Evolutionary conservation across 129 eudicot species (phyloP).

Genomic region (Flaveria trinervia): DNA sequence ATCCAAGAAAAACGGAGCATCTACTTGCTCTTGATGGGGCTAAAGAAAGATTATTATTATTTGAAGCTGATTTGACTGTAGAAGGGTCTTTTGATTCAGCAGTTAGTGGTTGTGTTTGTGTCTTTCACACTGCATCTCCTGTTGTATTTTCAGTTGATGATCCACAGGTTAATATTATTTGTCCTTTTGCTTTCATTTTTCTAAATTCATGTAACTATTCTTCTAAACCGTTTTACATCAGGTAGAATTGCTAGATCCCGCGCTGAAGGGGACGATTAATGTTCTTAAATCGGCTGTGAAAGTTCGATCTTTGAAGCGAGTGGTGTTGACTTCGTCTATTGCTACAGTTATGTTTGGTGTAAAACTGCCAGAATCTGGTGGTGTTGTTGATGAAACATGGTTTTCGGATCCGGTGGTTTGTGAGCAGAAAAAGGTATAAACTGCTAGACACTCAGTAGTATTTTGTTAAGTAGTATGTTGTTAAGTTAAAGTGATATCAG

Average conservation of each 20-base stretch:
- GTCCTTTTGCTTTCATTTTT: not conserved
- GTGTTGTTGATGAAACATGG: conserved; percentile 55
- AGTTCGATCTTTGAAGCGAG: conserved; percentile 47
- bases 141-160: conserved; percentile 26
- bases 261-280: conserved; percentile 59
- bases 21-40: conserved; percentile 62
- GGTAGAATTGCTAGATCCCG: conserved; percentile 54
- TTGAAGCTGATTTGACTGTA: conserved; percentile 45
- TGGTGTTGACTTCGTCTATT: conserved; percentile 56
- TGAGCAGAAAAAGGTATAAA: conserved; percentile 42
- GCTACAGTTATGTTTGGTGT: conserved; percentile 38
- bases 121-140: conserved; percentile 58
- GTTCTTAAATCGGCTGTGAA: conserved; percentile 54
- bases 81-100: conserved; percentile 53
- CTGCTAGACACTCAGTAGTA: too few species aligned
- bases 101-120: conserved; percentile 44
- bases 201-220: not conserved
- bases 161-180: conserved; percentile 35
- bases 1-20: conserved; percentile 49
- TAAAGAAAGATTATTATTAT: conserved; percentile 45
- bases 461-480: too few species aligned
- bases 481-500: too few species aligned
- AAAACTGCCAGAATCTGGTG: conserved; percentile 11
- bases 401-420: conserved; percentile 43
- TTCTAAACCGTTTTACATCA: conserved; percentile 18